phyloP scores from a whole-genome alignment of 768 basidiomycete species.

The Serendipita sp. region DNA sequence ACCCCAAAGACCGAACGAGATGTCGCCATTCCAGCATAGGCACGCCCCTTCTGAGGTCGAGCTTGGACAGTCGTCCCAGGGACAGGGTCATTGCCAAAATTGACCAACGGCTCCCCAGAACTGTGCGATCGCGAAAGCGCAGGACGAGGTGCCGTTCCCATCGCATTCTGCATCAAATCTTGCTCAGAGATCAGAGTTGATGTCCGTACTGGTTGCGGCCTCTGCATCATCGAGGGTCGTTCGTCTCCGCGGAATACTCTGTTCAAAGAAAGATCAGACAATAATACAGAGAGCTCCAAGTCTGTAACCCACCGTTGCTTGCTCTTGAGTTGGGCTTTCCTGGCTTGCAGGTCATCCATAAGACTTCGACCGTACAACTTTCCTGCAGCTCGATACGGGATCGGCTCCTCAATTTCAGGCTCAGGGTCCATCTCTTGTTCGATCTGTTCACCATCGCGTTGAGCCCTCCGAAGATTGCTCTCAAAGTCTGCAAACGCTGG shows the following conservation, averaged over 20 bases:
- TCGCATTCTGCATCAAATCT: slow-evolving; percentile 36
- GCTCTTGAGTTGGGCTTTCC: slow-evolving; percentile 67
- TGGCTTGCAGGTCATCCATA: slow-evolving; percentile 74
- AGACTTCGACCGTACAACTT: slow-evolving; percentile 77
- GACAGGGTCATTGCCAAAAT: slow-evolving; percentile 37
- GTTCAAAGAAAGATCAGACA: slow-evolving; percentile 10
- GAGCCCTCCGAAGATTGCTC: slow-evolving; percentile 48
- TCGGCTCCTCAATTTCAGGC: slow-evolving; percentile 25
- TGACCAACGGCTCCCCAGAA: slow-evolving; percentile 33
- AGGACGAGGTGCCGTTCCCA: slow-evolving; percentile 28
- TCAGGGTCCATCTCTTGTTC: slow-evolving; percentile 28
- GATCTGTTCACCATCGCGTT: slow-evolving; percentile 63
- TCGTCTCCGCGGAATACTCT: slow-evolving; percentile 83
- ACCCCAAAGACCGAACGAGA: slow-evolving; percentile 82
- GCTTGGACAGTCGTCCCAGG: slow-evolving; percentile 21
- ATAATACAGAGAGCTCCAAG: not conserved
- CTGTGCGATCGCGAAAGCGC: slow-evolving; percentile 20
- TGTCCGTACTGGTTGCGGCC: slow-evolving; percentile 35
- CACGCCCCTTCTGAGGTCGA: slow-evolving; percentile 15
- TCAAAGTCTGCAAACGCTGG: slow-evolving; percentile 47
- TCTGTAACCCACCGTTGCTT: slow-evolving; percentile 65
- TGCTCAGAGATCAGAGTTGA: slow-evolving; percentile 65
- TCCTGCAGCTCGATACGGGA: slow-evolving; percentile 43
- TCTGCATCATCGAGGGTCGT: slow-evolving; percentile 86
- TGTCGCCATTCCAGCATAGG: slow-evolving; percentile 19